Evolutionary conservation across 208 protist species (phyloP), one percentile per base, ranked within the genome.

Genomic region (Trypanosoma avium): DNA sequence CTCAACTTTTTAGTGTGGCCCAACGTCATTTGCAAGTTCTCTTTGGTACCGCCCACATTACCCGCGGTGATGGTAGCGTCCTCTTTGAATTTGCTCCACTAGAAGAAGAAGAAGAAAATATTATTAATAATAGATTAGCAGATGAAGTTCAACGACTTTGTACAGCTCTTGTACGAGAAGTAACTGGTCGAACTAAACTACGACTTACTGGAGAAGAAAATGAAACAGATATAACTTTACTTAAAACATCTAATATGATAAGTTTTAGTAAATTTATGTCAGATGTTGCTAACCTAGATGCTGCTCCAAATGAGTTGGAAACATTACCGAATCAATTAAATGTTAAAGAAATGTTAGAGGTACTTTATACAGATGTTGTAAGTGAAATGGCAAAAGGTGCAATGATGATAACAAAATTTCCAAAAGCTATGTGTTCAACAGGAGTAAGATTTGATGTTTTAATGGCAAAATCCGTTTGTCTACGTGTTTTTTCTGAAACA

Each of bases 361-460:
- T 91, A 78, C 82, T 96, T 24, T 96, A 96, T 74, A 59, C 50
- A 6, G 91, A 96, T 47, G 83, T 92, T 5, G 78, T 82, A 9
- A 59, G 56, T 4, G 88, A 93, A 30, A 45, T 67, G 1, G 61
- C 65, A 35, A 67, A 79, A 24, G 84, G 84, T 12, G 68, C 81
- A 17, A 55, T 56, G 3, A 67, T 76, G 17, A 75, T 96, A 24
- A 90, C 75, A 15, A 32, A 86, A 8, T 96, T 96, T 43, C 88
- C 91, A 4, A 63, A 64, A 3, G 50, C 73, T 1, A 72, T 96
- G 62, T 96, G 91, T 65, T 72, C 82, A 5, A 81, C 71, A 10
- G 91, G 88, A 9, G 55, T 45, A 12, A 78, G 91, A 40, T 77
- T 90, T 48, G 91, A 96, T 48, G 78, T 96, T 7, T 40, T 90